Percentiles rank a stretch among this genome's conserved stretches.
Conservation (phyloP, 2,329 filamentous ascomycete species). For the Penicillium sclerotiorum region DNA sequence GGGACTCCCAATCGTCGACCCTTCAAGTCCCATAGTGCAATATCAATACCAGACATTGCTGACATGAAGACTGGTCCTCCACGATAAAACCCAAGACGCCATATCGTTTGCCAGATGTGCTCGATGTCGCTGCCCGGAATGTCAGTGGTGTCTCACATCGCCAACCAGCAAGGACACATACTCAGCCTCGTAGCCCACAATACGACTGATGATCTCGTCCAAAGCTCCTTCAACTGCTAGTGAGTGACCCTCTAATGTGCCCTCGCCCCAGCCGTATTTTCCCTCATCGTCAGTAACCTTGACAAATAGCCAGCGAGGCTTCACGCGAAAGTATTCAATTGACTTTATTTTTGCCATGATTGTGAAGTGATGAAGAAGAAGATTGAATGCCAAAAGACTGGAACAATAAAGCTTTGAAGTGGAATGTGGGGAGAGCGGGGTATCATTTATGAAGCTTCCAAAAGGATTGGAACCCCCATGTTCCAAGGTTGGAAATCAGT, state of each 20-base stretch:
- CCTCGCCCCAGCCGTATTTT: slow-evolving; percentile 72
- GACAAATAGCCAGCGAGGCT: slow-evolving; percentile 77
- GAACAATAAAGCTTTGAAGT: neutral
- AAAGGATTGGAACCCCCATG: slow-evolving; percentile 3
- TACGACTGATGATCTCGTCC: slow-evolving; percentile 64
- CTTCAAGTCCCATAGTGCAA: slow-evolving; percentile 81
- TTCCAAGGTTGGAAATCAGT: too few species aligned
- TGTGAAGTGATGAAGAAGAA: neutral
- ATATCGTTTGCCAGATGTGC: slow-evolving; percentile 76
- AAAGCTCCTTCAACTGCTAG: slow-evolving; percentile 74
- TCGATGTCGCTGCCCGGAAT: slow-evolving; percentile 66
- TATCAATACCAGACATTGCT: slow-evolving; percentile 75
- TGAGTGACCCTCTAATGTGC: slow-evolving; percentile 72
- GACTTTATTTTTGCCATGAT: slow-evolving; percentile 65
- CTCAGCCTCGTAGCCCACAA: slow-evolving; percentile 72
- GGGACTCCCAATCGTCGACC: slow-evolving; percentile 65
- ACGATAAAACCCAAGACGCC: slow-evolving; percentile 72
- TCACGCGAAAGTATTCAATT: slow-evolving; percentile 75
- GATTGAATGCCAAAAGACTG: neutral
- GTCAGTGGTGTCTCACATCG: neutral
- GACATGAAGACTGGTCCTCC: slow-evolving; percentile 81
- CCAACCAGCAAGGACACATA: slow-evolving; percentile 38
- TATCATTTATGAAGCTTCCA: slow-evolving; percentile 10
- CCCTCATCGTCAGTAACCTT: slow-evolving; percentile 73
- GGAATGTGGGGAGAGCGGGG: neutral